Evolutionary conservation across 179 eudicot species (phyloP), one percentile per base, ranked within the genome.

Genomic region (Pouteria campechiana): DNA sequence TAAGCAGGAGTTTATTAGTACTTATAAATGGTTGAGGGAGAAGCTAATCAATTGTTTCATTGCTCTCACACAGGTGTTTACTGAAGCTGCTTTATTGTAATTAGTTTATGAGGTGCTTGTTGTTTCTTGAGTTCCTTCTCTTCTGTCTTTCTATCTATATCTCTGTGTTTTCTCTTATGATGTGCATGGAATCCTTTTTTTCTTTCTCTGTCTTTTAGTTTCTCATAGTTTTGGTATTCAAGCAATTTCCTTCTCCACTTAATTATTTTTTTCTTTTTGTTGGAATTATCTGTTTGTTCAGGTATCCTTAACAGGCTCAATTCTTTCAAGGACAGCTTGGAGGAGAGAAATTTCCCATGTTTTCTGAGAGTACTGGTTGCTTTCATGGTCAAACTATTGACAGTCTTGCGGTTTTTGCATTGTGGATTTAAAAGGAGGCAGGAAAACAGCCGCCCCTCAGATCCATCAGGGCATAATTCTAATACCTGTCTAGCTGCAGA

Each of bases 361-460:
- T 15, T 68, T 31, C 44, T 59, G 39, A 72, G 61, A 41, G 37
- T 58, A 33, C 37, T 69, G 32, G 22, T 69, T 9, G 67, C 52
- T 41, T 39, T 63, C 21, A 4, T 66, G 42, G 43, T 46, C 39
- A 72, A 58, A 51, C 52, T 70, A 37, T 24, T 66, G 32, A 46
- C 53, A 0, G 24, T 52, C 1, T 16, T 65, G 46, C 36, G 48
- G 17, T 50, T 63, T 48, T 28, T 58, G 3, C 64, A 76, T 15
- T 21, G 48, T 48, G 60, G 31, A 46, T 60, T 46, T 40, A 60
- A 68, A 75, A 59, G 69, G 44, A 59, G 72, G 57, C 66, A 64
- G 42, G 31, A 50, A 24, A 67, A 41, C 13, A 32, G 50, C 20
- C 29, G 34, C 57, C 77, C 68, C 49, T 58, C 61, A 27, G 61